phyloP scores from a whole-genome alignment of 306 rosid genomes.

The Glycine soja region DNA sequence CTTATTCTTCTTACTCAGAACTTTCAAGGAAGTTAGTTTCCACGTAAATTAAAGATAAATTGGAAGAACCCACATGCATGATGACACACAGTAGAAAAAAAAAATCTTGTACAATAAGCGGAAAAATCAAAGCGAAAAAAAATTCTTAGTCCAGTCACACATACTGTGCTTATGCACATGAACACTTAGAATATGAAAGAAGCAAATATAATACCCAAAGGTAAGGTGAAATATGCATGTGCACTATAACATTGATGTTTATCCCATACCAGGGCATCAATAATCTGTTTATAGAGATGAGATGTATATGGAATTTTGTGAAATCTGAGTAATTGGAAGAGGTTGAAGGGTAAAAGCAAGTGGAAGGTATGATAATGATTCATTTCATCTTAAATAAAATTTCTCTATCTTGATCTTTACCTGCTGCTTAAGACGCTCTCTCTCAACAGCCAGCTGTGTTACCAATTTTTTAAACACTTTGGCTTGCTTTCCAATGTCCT shows the following conservation, averaged over 20 bases:
- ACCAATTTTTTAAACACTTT: conserved; percentile 64
- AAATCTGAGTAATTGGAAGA: conserved; percentile 24
- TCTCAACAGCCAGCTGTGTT: conserved; percentile 72
- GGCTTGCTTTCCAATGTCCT: conserved; percentile 61
- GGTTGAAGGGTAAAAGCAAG: neutral
- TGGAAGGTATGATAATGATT: conserved; percentile 8
- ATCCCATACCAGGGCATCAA: conserved; percentile 37
- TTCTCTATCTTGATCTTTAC: conserved; percentile 40
- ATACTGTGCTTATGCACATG: neutral
- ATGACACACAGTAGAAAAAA: neutral
- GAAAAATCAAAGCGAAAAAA: neutral
- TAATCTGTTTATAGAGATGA: neutral
- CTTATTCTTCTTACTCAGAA: neutral
- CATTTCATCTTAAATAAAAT: conserved; percentile 43
- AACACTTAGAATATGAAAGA: neutral
- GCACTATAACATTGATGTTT: neutral
- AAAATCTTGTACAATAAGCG: neutral
- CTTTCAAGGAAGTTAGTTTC: neutral
- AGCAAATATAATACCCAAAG: neutral
- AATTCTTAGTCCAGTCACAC: neutral
- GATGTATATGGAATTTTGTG: neutral
- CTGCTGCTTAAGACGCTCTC: conserved; percentile 85
- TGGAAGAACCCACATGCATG: neutral
- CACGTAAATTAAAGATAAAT: neutral
- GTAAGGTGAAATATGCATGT: neutral